phyloP scores from a whole-genome alignment of 495 filamentous ascomycete species.

The Hypomontagnella submonticulosa region DNA sequence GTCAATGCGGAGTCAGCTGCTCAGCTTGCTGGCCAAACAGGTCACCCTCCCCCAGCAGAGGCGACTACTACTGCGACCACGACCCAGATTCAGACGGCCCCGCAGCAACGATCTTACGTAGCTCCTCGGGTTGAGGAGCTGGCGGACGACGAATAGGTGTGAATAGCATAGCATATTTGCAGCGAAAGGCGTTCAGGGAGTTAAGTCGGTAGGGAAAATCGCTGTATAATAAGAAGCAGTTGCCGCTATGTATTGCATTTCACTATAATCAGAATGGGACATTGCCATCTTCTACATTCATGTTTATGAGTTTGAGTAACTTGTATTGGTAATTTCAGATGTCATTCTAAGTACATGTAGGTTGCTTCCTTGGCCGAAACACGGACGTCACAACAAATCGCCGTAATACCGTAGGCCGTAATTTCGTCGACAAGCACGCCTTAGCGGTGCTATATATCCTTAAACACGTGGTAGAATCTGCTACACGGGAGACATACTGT shows the following conservation, averaged over 20 bases:
- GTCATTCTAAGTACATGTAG: background rate
- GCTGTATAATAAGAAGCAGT: slow-evolving; percentile 34
- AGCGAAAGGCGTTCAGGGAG: slow-evolving; percentile 41
- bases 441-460: background rate
- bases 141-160: slow-evolving; percentile 64
- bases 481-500: too few relatives aligned
- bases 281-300: slow-evolving; percentile 4
- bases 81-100: slow-evolving; percentile 59
- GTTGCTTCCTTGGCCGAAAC: too few relatives aligned
- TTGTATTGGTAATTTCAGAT: background rate
- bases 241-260: slow-evolving; percentile 13
- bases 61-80: slow-evolving; percentile 69
- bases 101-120: slow-evolving; percentile 59
- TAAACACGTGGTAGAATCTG: background rate
- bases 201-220: slow-evolving; percentile 28
- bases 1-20: slow-evolving; percentile 54
- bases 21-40: slow-evolving; percentile 58
- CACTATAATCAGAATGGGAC: slow-evolving; percentile 18
- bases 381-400: background rate
- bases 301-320: background rate
- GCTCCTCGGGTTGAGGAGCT: slow-evolving; percentile 74
- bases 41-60: slow-evolving; percentile 65
- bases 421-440: background rate
- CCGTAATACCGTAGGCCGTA: background rate
- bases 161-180: slow-evolving; percentile 24